These are phyloP conservation scores for Tuber microsphaerosporum DNA, from an alignment of 495 filamentous ascomycete genomes.

Conservation along the genomic window DNA sequence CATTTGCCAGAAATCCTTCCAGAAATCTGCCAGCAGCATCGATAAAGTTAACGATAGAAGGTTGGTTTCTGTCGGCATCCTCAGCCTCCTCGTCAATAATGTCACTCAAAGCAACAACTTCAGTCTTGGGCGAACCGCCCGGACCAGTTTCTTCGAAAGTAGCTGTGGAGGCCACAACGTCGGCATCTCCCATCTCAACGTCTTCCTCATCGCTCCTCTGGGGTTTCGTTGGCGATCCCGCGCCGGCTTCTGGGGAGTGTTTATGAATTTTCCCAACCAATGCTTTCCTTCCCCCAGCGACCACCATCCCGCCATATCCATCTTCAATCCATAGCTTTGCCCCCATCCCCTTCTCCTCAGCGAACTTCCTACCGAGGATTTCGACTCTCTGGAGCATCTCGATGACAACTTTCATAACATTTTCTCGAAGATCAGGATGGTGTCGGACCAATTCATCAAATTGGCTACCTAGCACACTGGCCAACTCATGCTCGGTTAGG, in stretches of 20 bases:
- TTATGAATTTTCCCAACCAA: constrained; percentile 24
- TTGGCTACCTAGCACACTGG: constrained; percentile 61
- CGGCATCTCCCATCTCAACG: constrained; percentile 54
- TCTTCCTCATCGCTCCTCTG: constrained; percentile 48
- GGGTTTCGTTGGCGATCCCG: constrained; percentile 40
- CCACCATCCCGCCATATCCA: constrained; percentile 47
- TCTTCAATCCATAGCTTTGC: constrained; percentile 67
- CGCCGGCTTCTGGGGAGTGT: constrained; percentile 15
- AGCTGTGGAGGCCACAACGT: constrained; percentile 36
- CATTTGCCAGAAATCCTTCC: constrained; percentile 67
- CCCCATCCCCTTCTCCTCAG: constrained; percentile 61
- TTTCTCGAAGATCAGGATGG: constrained; percentile 72
- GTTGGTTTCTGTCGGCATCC: constrained; percentile 38
- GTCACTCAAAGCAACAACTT: constrained; percentile 44
- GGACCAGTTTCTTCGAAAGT: constrained; percentile 21
- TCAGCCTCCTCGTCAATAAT: constrained; percentile 45
- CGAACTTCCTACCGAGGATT: constrained; percentile 60
- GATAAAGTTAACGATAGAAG: constrained; percentile 61
- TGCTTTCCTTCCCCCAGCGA: constrained; percentile 49
- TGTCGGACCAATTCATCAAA: constrained; percentile 95
- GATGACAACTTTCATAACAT: constrained; percentile 70
- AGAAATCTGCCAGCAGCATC: constrained; percentile 69
- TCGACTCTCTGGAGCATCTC: constrained; percentile 76
- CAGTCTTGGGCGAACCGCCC: constrained; percentile 30
- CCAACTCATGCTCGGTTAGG: constrained; percentile 63